Evolutionary conservation across 1,284 basidiomycete genomes (phyloP).

Genomic region (Irpex sp.): DNA sequence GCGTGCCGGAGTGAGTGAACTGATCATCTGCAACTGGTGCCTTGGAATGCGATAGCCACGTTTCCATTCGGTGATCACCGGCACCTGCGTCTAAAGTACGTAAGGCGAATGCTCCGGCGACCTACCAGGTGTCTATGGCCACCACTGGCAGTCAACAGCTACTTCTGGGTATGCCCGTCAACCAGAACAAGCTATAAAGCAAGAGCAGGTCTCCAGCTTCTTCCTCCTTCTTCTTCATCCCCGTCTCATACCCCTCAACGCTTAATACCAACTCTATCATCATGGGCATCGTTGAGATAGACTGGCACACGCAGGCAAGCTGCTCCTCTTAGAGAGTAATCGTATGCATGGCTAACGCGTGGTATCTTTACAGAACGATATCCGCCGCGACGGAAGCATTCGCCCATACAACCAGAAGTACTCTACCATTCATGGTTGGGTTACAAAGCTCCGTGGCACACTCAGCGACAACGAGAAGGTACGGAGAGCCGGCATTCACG

Average conservation of each 20-base stretch:
- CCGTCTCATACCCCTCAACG: neutral
- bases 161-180: neutral
- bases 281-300: slow-evolving; percentile 26
- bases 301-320: slow-evolving; percentile 35
- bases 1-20: neutral
- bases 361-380: slow-evolving; percentile 30
- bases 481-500: slow-evolving; percentile 40
- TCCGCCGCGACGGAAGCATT: slow-evolving; percentile 23
- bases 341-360: neutral
- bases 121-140: neutral
- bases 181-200: neutral
- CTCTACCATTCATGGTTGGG: slow-evolving; percentile 69
- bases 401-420: slow-evolving; percentile 41
- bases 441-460: slow-evolving; percentile 74
- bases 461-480: slow-evolving; percentile 59
- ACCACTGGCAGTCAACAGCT: too few species aligned
- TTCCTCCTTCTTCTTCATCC: neutral
- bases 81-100: neutral
- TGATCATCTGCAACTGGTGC: neutral
- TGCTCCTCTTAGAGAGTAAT: neutral
- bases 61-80: neutral
- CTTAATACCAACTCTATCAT: neutral
- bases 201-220: neutral
- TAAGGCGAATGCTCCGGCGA: neutral
- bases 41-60: slow-evolving; percentile 1